Evolutionary conservation across 2,329 filamentous ascomycete species (phyloP).

Genomic region (Trichoderma afroharzianum): DNA sequence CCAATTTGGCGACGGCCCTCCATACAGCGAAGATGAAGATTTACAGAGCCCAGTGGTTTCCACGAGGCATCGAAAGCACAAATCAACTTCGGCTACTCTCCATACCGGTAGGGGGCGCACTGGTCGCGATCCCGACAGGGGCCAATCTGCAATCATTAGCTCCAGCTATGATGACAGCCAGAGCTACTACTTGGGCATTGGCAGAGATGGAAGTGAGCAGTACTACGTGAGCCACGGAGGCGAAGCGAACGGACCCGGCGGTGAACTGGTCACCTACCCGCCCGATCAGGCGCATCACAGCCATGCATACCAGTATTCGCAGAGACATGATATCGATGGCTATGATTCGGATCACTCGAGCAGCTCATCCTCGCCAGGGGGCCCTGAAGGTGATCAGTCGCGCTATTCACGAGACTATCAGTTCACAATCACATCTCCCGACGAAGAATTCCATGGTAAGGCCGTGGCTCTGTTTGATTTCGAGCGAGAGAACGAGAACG

Average conservation of each 20-base stretch:
- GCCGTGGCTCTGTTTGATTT: slow-evolving; percentile 96
- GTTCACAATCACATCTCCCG: slow-evolving; percentile 90
- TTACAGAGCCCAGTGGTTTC: slow-evolving; percentile 87
- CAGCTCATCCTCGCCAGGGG: slow-evolving; percentile 55
- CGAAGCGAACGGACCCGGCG: slow-evolving; percentile 72
- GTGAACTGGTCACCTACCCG: slow-evolving; percentile 78
- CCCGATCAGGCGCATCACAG: slow-evolving; percentile 60
- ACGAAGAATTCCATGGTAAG: slow-evolving; percentile 97
- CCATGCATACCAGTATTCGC: slow-evolving; percentile 40
- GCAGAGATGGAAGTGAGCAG: slow-evolving; percentile 67
- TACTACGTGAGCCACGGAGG: slow-evolving; percentile 69
- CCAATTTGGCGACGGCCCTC: slow-evolving; percentile 81
- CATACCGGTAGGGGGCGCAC: slow-evolving; percentile 42
- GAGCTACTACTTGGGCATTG: slow-evolving; percentile 63
- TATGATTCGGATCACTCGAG: slow-evolving; percentile 60
- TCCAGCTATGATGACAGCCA: slow-evolving; percentile 52
- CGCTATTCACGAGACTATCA: slow-evolving; percentile 89
- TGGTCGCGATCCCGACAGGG: slow-evolving; percentile 41
- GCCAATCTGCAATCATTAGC: slow-evolving; percentile 42
- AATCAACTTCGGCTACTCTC: slow-evolving; percentile 57
- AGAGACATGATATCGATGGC: slow-evolving; percentile 46
- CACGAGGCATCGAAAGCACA: slow-evolving; percentile 81
- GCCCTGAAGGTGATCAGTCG: slow-evolving; percentile 63
- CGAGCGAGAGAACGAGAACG: slow-evolving; percentile 91
- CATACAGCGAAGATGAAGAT: slow-evolving; percentile 94